Evolutionary conservation across 2,329 filamentous ascomycete species (phyloP), one percentile per base, ranked within the genome.

Genomic region (Anisogramma anomala): DNA sequence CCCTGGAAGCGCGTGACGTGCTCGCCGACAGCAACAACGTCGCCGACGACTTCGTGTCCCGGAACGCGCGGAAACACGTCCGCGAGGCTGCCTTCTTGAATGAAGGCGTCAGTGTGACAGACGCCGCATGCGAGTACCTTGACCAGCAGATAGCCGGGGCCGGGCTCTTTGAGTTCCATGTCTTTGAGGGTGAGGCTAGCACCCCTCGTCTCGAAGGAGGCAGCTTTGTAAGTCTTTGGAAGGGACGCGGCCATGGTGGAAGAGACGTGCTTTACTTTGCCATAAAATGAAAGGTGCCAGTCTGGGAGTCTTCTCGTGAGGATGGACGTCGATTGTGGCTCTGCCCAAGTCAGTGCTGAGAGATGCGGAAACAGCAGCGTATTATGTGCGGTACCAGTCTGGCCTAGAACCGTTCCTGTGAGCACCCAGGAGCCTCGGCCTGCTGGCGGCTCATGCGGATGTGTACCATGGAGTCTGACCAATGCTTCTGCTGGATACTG

Each of bases 111-210:
- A 1, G 70, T 72, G 56, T 77, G 78, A 58, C 82, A 87, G 36
- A 88, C 72, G 32, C 82, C 82, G 50, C 77, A 84, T 5, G 82
- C 82, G 7, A 77, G 63, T 3, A 84, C 72, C 56, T 85, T 85
- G 57, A 84, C 68, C 19, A 87, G 69, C 3, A 87, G 62, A 52
- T 84, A 66, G 14, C 71, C 69, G 0, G 65, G 55, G 6, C 66
- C 60, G 1, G 80, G 79, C 25, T 64, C 55, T 44, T 70, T 65
- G 30, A 86, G 65, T 14, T 70, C 64, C 3, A 79, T 53, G 3
- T 84, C 72, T 48, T 76, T 69, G 48, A 86, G 62, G 2, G 60
- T 60, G 48, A 82, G 65, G 0, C 74, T 68, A 3, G 59, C 61
- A 42, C 69, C 67, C 19, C 62, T 56, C 43, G 67, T 64, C 41